Evolutionary conservation across 2,329 filamentous ascomycete genomes (phyloP), one percentile per base, ranked within the genome.

Genomic region (Fragosphaeria purpurea): DNA sequence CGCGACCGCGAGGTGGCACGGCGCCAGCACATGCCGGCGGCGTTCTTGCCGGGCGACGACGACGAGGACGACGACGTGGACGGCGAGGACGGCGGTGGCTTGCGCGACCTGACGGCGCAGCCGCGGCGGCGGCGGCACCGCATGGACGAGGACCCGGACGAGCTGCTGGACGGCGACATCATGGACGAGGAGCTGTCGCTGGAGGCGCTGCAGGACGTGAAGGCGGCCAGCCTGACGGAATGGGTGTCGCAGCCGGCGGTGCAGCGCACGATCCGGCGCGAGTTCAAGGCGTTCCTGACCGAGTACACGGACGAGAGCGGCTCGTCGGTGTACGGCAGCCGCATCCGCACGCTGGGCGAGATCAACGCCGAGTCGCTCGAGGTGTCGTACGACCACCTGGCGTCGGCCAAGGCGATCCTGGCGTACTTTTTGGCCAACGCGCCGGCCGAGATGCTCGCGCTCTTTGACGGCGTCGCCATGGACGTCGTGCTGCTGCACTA

Each of bases 391-490:
- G 86, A 91, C 57, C 90, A 98, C 66, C 75, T 98, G 13, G 85
- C 88, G 7, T 83, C 86, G 42, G 87, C 87, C 54, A 97, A 96
- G 68, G 93, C 93, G 32, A 93, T 93, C 49, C 73, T 98, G 13
- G 93, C 90, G 11, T 97, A 95, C 67, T 98, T 96, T 71, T 72
- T 98, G 33, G 91, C 91, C 58, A 98, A 97, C 63, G 89, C 91
- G 1, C 93, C 93, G 0, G 81, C 86, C n/a, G 91, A 96, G 67
- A 87, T 97, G 63, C 78, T 98, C 54, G 93, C 93, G 65, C 84
- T 98, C 46, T 97, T 98, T 62, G 93, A 98, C 60, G 84, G 95
- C 57, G 91, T 96, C 4, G 91, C 93, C 51, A 91, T 98, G 80
- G 93, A 98, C 56, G 90, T 94, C 39, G 91, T 94, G 5, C 79